Conservation (phyloP, 1,284 basidiomycete species). For the Mycena citricolor region DNA sequence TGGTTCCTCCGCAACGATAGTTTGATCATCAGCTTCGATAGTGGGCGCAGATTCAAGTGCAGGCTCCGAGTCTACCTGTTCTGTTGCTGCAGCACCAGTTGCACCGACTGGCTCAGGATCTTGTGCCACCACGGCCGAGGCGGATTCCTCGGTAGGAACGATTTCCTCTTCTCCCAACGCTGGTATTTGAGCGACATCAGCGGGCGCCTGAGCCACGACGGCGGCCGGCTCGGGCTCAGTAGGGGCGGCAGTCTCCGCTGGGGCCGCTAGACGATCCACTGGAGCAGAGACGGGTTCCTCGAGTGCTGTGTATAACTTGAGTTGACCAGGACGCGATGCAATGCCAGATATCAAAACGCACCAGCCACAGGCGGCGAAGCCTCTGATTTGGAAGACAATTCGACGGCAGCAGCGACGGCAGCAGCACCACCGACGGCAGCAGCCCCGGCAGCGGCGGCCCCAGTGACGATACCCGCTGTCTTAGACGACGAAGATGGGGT, state of each 20-base stretch:
- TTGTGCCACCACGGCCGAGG: no score
- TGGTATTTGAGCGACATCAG: no score
- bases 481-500: constrained; percentile 18
- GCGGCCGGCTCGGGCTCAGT: not conserved
- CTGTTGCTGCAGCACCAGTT: no score
- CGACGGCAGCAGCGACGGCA: constrained; percentile 20
- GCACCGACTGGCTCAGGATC: no score
- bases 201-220: no score
- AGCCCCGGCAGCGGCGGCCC: constrained; percentile 14
- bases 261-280: not conserved
- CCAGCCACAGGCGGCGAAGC: constrained; percentile 7
- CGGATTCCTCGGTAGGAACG: no score
- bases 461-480: constrained; percentile 8
- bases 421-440: constrained; percentile 21
- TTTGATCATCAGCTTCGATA: no score
- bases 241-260: constrained; percentile 1
- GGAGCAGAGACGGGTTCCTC: constrained; percentile 4
- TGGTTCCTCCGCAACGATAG: not conserved
- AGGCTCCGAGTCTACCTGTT: no score
- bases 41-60: no score
- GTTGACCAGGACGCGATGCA: no score
- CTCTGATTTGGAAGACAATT: constrained; percentile 17
- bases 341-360: not conserved
- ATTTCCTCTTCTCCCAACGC: no score
- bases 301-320: no score